A percentile compares a stretch with the other conserved stretches of the same genome.
phyloP scores from a whole-genome alignment of 345 rosid species.

The Citrus sinensis region DNA sequence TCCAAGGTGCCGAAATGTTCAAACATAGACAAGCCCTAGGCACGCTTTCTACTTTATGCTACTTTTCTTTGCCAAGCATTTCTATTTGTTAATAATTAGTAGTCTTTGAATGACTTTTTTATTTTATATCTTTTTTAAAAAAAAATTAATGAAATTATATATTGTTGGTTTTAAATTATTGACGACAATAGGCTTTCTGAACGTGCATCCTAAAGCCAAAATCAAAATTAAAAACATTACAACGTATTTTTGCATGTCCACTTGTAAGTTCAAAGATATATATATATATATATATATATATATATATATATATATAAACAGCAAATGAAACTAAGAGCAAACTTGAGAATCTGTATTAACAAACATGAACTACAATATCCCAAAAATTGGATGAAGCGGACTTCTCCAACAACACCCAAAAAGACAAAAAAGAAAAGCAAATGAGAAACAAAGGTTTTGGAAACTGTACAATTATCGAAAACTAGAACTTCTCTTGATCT shows the following conservation, averaged over 20 bases:
- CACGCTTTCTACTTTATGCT: neutral
- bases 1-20: neutral
- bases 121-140: no score
- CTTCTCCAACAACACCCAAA: conserved; percentile 17
- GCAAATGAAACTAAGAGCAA: neutral
- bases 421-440: neutral
- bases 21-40: neutral
- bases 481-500: conserved; percentile 7
- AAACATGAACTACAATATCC: conserved; percentile 14
- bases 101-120: no score
- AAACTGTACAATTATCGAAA: conserved; percentile 35
- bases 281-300: no score
- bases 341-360: conserved; percentile 8
- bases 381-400: conserved; percentile 20
- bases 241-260: no score
- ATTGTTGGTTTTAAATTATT: no score
- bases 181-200: no score
- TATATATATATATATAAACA: no score
- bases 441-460: neutral
- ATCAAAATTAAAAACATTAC: no score
- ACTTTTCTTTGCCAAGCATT: neutral
- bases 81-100: neutral
- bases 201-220: no score
- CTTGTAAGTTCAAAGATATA: no score
- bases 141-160: no score